Base-by-base conservation (phyloP, 306 rosid species). In the Quercus dentata region DNA sequence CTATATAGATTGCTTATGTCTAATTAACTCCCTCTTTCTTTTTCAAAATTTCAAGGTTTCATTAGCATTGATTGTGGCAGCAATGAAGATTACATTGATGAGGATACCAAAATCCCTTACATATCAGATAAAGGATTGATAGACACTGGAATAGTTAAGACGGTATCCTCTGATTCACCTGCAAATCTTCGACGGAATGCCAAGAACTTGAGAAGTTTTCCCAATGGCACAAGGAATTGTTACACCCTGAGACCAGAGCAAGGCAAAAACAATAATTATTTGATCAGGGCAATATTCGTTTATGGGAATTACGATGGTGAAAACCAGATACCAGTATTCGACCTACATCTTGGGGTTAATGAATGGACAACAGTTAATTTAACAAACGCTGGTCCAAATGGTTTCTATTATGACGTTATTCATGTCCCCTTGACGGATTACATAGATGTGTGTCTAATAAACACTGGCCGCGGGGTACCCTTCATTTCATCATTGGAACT, bases 401-500 rank as follows among this genome's bases (percentile, higher is more conserved):
- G n/a, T n/a, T n/a, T n/a, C n/a, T n/a, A n/a, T 33, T 33, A 33
- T 33, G 38, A 33, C 38, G 56, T 85, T 0, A 81, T 89, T 21
- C 79, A 88, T 80, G 80, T 74, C 1, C 83, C 85, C 2, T 7
- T 20, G 7, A 25, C 80, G 6, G 73, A 81, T 20, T 74, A 76
- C 38, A 46, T 87, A 13, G 33, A 69, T 28, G 76, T 90, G 3
- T 92, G 90, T 70, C 83, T 90, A 8, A 75, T 90, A 0, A 87
- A 87, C 11, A 81, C 75, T 14, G 84, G 84, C 38, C 1, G 6
- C 1, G 89, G 91, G 27, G 76, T 59, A 0, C 92, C 97, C n/a
- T 90, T 79, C 20, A 80, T 90, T 33, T 84, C 93, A 20, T 1
- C 81, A 1, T 62, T 90, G 64, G 94, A 86, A 62, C 75, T 91